A percentile compares a stretch with the other conserved stretches of the same genome.
phyloP scores from a whole-genome alignment of 441 rosid genomes.

The California macrophylla region DNA sequence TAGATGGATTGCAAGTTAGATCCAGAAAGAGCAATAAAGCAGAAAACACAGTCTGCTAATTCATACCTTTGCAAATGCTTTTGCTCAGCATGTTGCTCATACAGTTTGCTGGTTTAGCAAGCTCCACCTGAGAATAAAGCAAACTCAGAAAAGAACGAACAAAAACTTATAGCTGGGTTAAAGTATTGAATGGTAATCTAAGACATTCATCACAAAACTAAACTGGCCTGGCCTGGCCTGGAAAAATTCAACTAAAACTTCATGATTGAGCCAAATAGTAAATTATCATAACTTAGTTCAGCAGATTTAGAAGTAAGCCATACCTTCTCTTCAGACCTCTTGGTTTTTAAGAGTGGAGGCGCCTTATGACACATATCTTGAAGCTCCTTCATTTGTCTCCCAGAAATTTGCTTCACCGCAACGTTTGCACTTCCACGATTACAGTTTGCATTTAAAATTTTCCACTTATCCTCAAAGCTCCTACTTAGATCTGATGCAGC shows the following conservation, averaged over 20 bases:
- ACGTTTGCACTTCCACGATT: constrained; percentile 15
- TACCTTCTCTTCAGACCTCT: constrained; percentile 25
- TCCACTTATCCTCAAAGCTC: constrained; percentile 57
- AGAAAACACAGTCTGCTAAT: constrained; percentile 28
- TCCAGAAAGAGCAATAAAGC: constrained; percentile 31
- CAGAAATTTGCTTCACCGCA: constrained; percentile 17
- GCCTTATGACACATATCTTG: constrained; percentile 24
- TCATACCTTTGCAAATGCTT: constrained; percentile 49
- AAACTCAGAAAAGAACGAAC: constrained; percentile 4
- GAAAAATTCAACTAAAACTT: too few species aligned
- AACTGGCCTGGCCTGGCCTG: background rate
- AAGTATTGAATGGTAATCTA: background rate
- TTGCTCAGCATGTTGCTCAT: constrained; percentile 20
- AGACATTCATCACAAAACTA: background rate
- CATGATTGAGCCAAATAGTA: too few species aligned
- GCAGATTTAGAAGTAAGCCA: background rate
- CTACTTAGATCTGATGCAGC: constrained; percentile 33
- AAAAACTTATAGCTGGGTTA: too few species aligned
- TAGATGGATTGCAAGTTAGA: constrained; percentile 37
- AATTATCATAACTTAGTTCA: background rate
- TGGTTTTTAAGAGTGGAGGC: constrained; percentile 25
- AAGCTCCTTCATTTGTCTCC: constrained; percentile 25
- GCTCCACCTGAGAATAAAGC: constrained; percentile 32
- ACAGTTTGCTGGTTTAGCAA: constrained; percentile 25
- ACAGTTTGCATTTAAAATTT: constrained; percentile 43